These are phyloP conservation scores for Scutellaria minor DNA, from an alignment of 257 asterid species.

Conservation along the genomic window DNA sequence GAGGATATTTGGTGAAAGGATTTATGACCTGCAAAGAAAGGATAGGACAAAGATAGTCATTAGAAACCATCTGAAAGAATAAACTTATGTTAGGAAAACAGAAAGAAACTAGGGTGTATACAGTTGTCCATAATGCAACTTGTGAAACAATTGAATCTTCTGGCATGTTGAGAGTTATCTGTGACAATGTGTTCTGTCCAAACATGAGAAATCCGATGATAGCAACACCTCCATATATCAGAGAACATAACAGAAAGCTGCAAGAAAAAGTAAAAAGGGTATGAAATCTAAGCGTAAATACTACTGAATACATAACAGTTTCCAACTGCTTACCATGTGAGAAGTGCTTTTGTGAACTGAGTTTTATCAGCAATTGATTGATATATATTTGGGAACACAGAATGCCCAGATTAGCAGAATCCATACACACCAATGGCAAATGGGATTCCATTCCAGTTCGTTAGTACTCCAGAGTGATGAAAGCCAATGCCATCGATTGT, in stretches of 20 bases:
- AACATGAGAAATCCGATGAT: conserved; percentile 77
- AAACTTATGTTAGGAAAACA: neutral
- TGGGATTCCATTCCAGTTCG: conserved; percentile 75
- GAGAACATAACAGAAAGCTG: conserved; percentile 71
- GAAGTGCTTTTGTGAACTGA: conserved; percentile 67
- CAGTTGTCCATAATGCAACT: conserved; percentile 85
- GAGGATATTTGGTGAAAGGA: conserved; percentile 89
- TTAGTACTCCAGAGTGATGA: conserved; percentile 50
- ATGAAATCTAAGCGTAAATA: neutral
- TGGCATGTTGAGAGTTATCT: conserved; percentile 84
- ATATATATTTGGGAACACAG: conserved; percentile 88
- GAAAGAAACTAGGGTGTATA: conserved; percentile 35
- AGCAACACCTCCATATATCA: conserved; percentile 75
- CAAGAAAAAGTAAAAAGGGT: conserved; percentile 21
- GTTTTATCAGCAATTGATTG: conserved; percentile 93
- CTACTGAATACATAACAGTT: neutral
- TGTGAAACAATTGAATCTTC: conserved; percentile 56
- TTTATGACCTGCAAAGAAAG: conserved; percentile 65
- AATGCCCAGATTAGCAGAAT: conserved; percentile 81
- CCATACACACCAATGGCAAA: conserved; percentile 86
- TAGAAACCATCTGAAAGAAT: neutral
- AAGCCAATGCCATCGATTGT: conserved; percentile 56
- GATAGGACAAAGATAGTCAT: neutral
- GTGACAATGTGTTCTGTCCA: conserved; percentile 72
- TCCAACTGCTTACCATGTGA: conserved; percentile 49